Percentiles rank a stretch among this genome's conserved stretches.
Conservation (phyloP, 2,329 filamentous ascomycete species). For the Nemania serpens region DNA sequence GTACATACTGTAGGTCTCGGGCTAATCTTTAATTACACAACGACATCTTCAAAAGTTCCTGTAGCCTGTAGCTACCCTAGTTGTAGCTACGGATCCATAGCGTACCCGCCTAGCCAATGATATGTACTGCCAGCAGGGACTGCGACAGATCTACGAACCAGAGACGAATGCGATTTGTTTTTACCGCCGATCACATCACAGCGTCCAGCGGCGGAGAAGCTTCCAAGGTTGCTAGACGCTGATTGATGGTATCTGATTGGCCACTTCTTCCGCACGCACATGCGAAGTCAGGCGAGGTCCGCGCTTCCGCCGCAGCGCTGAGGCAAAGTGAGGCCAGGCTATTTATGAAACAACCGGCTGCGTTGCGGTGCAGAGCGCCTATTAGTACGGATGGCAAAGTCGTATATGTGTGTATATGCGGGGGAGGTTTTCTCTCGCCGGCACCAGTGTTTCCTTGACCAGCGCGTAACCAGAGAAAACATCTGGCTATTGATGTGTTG, state of each 20-base stretch:
- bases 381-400: not conserved
- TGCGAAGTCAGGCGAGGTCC: constrained; percentile 38
- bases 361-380: constrained; percentile 12
- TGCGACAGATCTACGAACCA: constrained; percentile 44
- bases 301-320: constrained; percentile 27
- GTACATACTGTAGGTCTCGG: too few species aligned
- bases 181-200: constrained; percentile 31
- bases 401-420: too few species aligned
- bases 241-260: constrained; percentile 18
- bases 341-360: constrained; percentile 33
- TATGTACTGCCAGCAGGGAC: constrained; percentile 25
- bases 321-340: constrained; percentile 34
- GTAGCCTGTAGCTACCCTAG: too few species aligned
- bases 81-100: not conserved
- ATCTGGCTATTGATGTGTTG: too few species aligned
- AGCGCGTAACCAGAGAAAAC: too few species aligned
- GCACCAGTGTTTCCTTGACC: too few species aligned
- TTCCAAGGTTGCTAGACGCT: constrained; percentile 10
- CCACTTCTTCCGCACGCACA: constrained; percentile 26
- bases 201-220: constrained; percentile 10
- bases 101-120: constrained; percentile 8
- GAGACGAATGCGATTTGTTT: constrained; percentile 39
- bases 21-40: not conserved
- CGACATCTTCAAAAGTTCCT: too few species aligned
- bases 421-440: too few species aligned